A percentile compares a stretch with the other conserved stretches of the same genome.
Evolutionary conservation across 2,329 filamentous ascomycete species (phyloP).

Genomic region (Fusarium robinianum): DNA sequence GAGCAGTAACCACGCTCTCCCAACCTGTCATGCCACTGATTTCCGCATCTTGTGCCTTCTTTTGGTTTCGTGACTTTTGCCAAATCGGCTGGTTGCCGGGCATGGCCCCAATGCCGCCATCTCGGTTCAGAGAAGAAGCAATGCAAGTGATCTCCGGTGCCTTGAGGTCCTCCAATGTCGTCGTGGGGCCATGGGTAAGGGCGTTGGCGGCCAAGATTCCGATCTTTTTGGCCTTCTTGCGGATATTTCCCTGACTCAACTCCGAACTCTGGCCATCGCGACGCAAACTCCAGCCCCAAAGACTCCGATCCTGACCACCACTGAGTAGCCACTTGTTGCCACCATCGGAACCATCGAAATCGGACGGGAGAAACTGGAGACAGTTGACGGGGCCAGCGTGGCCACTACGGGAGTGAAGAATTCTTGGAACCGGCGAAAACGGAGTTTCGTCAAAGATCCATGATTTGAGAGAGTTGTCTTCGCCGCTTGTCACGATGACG

Average conservation of each 20-base stretch:
- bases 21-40: constrained; percentile 82
- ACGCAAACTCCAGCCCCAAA: constrained; percentile 96
- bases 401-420: constrained; percentile 83
- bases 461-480: constrained; percentile 91
- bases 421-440: constrained; percentile 83
- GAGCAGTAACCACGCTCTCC: constrained; percentile 96
- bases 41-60: constrained; percentile 68
- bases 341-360: constrained; percentile 86
- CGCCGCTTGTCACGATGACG: constrained; percentile 85
- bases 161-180: constrained; percentile 75
- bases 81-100: constrained; percentile 80
- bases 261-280: constrained; percentile 93
- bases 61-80: constrained; percentile 73
- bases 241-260: constrained; percentile 86
- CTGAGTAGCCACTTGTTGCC: constrained; percentile 94
- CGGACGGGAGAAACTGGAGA: constrained; percentile 82
- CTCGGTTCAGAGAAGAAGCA: constrained; percentile 88
- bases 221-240: constrained; percentile 86
- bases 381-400: constrained; percentile 85
- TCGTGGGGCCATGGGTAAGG: constrained; percentile 63
- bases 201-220: constrained; percentile 67
- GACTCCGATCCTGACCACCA: constrained; percentile 83
- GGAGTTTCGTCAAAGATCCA: constrained; percentile 96
- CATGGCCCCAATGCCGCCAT: constrained; percentile 88
- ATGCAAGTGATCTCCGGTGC: constrained; percentile 91